A percentile compares a stretch with the other conserved stretches of the same genome.
Conservation (phyloP, 1,284 basidiomycete genomes). For the Apiotrichum mycotoxinovorans region DNA sequence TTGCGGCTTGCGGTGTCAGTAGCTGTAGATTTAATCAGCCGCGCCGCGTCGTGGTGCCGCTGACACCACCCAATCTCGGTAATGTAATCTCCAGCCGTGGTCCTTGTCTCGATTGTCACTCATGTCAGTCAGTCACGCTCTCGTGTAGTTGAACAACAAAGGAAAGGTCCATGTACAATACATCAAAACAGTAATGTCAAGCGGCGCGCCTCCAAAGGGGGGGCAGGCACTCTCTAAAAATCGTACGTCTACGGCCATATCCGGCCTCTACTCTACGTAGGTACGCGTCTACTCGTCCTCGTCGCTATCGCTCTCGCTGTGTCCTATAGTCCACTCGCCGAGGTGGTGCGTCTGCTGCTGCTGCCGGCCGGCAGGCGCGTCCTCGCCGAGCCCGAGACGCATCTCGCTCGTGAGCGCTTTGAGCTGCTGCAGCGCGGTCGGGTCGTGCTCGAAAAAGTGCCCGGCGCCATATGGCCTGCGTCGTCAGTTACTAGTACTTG, state of each 20-base stretch:
- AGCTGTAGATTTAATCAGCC: too few species aligned
- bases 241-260: not conserved
- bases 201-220: too few species aligned
- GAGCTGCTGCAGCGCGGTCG: constrained; percentile 24
- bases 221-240: not conserved
- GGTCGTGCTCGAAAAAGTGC: constrained; percentile 38
- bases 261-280: not conserved
- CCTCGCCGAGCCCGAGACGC: constrained; percentile 18
- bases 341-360: not conserved
- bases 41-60: too few species aligned
- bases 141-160: too few species aligned
- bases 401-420: constrained; percentile 31
- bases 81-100: too few species aligned
- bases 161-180: not conserved
- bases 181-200: too few species aligned
- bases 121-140: not conserved
- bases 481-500: not conserved
- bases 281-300: not conserved
- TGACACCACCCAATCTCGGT: too few species aligned
- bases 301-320: constrained; percentile 13
- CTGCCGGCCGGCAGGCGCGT: not conserved
- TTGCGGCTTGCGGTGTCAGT: too few species aligned
- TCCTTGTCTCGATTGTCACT: too few species aligned
- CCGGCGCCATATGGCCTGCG: constrained; percentile 22
- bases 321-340: constrained; percentile 10